Evolutionary conservation across 2,329 filamentous ascomycete genomes (phyloP).

Genomic region (Herpomyces periplanetae): DNA sequence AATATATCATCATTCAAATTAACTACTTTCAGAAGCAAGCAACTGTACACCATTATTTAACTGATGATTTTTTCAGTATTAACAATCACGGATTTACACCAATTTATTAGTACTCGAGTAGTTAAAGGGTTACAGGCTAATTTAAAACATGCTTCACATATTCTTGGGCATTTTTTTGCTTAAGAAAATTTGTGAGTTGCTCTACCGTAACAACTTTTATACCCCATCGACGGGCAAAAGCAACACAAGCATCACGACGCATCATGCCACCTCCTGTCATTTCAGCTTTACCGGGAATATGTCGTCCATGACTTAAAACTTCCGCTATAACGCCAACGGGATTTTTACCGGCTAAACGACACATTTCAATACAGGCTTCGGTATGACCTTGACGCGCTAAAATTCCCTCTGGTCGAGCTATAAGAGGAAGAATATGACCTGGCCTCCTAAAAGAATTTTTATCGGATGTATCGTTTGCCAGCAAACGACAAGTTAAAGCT

Average conservation of each 20-base stretch:
- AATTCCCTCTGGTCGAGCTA: slow-evolving; percentile 39
- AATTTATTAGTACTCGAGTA: too few species aligned
- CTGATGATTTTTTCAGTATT: too few species aligned
- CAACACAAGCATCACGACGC: slow-evolving; percentile 47
- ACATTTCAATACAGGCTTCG: slow-evolving; percentile 71
- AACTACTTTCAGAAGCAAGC: too few species aligned
- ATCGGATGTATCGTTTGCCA: slow-evolving; percentile 23
- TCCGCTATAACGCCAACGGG: slow-evolving; percentile 57
- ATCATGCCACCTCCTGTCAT: slow-evolving; percentile 40
- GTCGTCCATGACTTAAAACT: slow-evolving; percentile 47
- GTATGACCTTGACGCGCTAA: slow-evolving; percentile 48
- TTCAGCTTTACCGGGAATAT: slow-evolving; percentile 24
- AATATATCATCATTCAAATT: too few species aligned
- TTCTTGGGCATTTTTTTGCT: slow-evolving; percentile 36
- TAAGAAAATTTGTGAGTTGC: slow-evolving; percentile 39
- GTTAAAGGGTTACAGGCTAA: too few species aligned
- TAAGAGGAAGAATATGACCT: slow-evolving; percentile 59
- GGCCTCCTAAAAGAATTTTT: slow-evolving; percentile 30
- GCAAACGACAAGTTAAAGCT: slow-evolving; percentile 32
- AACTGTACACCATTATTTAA: too few species aligned
- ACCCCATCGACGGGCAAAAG: slow-evolving; percentile 55
- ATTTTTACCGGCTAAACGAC: slow-evolving; percentile 35
- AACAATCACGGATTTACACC: too few species aligned
- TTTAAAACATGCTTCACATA: too few species aligned
- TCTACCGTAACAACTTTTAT: slow-evolving; percentile 85